Conservation (phyloP, 2,329 filamentous ascomycete species). For the Plectosphaerella sp. region DNA sequence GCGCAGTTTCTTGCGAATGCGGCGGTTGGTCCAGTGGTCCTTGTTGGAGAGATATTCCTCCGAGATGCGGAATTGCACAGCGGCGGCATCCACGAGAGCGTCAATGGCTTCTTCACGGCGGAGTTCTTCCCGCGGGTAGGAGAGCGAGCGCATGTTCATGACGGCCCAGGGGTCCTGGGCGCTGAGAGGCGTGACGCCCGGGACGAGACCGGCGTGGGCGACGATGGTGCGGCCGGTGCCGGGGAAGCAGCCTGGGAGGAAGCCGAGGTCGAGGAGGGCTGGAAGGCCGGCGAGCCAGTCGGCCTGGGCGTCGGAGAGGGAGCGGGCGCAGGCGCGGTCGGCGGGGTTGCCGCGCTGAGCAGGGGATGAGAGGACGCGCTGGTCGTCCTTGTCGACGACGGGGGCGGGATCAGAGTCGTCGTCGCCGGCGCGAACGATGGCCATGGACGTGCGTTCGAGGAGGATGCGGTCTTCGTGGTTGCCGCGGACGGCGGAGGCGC, state of each 20-base stretch:
- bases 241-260: constrained; percentile 37
- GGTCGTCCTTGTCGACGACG: not conserved
- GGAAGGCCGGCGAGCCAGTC: constrained; percentile 68
- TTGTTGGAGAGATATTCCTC: not conserved
- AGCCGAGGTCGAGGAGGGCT: constrained; percentile 72
- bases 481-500: constrained; percentile 79
- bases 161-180: constrained; percentile 72
- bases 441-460: constrained; percentile 48
- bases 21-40: not conserved
- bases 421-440: constrained; percentile 21
- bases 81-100: constrained; percentile 11
- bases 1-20: not conserved
- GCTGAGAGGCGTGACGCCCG: constrained; percentile 60
- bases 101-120: constrained; percentile 28
- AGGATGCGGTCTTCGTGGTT: constrained; percentile 90
- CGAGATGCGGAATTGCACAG: constrained; percentile 2
- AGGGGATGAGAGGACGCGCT: constrained; percentile 7
- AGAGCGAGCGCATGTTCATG: constrained; percentile 88
- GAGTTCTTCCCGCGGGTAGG: constrained; percentile 41
- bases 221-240: constrained; percentile 59
- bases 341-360: constrained; percentile 26
- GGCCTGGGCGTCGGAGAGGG: constrained; percentile 53
- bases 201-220: constrained; percentile 83
- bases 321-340: constrained; percentile 53
- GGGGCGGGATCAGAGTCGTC: constrained; percentile 7